Conservation (phyloP, 306 rosid species). For the Quercus parvula region DNA sequence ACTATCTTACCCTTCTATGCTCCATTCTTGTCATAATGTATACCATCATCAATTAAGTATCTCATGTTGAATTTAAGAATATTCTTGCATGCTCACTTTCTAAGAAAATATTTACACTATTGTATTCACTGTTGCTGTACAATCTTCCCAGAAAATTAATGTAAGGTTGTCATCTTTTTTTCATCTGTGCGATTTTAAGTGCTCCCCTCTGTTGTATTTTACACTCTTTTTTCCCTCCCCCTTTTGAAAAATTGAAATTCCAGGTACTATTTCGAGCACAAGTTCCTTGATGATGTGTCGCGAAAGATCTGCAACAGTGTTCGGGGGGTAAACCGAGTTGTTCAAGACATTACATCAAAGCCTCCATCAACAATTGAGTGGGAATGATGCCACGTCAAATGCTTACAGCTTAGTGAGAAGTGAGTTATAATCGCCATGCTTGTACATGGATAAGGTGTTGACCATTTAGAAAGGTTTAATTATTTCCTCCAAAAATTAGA, state of each 20-base stretch:
- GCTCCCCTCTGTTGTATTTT: not conserved
- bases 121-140: conserved; percentile 2
- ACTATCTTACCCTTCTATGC: not conserved
- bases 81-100: not conserved
- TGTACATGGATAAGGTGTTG: conserved; percentile 23
- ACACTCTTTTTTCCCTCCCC: not conserved
- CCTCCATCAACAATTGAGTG: conserved; percentile 98
- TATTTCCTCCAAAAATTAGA: not conserved
- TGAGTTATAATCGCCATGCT: not conserved
- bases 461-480: conserved; percentile 3
- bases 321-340: conserved; percentile 87
- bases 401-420: not conserved
- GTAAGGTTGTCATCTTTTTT: not conserved
- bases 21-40: not conserved
- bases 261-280: conserved; percentile 89
- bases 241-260: conserved; percentile 8
- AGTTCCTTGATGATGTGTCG: conserved; percentile 72
- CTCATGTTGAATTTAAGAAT: not conserved
- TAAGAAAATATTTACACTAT: not conserved
- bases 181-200: not conserved
- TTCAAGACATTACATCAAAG: conserved; percentile 91
- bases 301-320: conserved; percentile 87
- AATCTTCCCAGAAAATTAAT: not conserved
- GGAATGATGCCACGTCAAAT: conserved; percentile 43
- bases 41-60: not conserved